Base-by-base conservation (phyloP, 2,329 filamentous ascomycete species). In the Nemania bipapillata region DNA sequence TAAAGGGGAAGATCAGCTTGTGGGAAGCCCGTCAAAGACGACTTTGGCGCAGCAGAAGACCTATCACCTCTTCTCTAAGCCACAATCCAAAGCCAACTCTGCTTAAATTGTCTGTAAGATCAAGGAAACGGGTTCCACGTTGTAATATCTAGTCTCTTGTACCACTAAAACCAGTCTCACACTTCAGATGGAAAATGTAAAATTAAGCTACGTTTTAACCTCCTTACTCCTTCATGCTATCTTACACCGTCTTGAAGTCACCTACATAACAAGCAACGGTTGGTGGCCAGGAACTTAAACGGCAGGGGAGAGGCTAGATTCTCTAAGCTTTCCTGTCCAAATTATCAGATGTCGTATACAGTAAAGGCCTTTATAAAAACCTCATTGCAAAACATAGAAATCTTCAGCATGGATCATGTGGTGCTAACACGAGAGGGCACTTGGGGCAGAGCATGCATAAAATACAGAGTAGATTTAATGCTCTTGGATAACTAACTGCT, bases 1-100 rank as follows among this genome's bases (percentile, higher is more conserved):
- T 69, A 94, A 90, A 78, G 94, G 96, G 0, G 92, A 97, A 77
- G 96, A 99, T 81, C 80, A 89, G 65, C 87, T 97, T 80, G 93
- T 97, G 2, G 89, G 88, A 74, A 92, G 92, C 70, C 96, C 96
- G 22, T 58, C 72, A 2, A 72, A 70, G 70, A 68, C 66, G 8
- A 76, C 75, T 4, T 20, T 42, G 2, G 68, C 63, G 35, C 76
- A 78, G 65, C 58, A 60, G 69, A 70, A 70, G 67, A 73, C 52
- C 1, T 78, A 78, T 56, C 70, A 75, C 53, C 65, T 77, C 20
- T 66, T 70, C 28, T 24, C 47, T 32, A 53, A 68, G 24, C 28
- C 65, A 9, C 6, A n/a, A 8, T 8, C 40, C 40, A 8, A 26
- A n/a, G 5, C 2, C 47, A 6, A 57, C 17, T 30, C 56, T n/a